Conservation (phyloP, 2,329 filamentous ascomycete genomes). For the Myriosclerotinia duriaeana region DNA sequence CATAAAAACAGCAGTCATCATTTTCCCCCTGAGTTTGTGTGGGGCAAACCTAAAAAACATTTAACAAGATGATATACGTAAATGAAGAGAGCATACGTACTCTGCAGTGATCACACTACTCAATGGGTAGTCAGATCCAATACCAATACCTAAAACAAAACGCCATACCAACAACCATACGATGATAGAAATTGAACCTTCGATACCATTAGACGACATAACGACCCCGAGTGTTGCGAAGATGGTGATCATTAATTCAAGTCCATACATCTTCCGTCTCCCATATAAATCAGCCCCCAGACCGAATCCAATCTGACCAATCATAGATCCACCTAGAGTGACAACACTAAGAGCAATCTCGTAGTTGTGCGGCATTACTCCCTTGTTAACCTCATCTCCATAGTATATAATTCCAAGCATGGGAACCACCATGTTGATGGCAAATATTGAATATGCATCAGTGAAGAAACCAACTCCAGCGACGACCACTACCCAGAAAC, state of each 20-base stretch:
- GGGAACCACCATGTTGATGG: slow-evolving; percentile 69
- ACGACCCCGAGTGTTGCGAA: slow-evolving; percentile 48
- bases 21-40: slow-evolving; percentile 74
- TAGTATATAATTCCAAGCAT: slow-evolving; percentile 67
- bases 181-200: slow-evolving; percentile 58
- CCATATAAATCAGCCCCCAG: slow-evolving; percentile 73
- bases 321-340: slow-evolving; percentile 74
- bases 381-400: slow-evolving; percentile 41
- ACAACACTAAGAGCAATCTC: slow-evolving; percentile 78
- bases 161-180: slow-evolving; percentile 71
- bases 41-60: slow-evolving; percentile 62
- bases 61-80: not conserved
- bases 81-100: slow-evolving; percentile 35
- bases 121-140: slow-evolving; percentile 77
- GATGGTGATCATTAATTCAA: slow-evolving; percentile 71
- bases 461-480: slow-evolving; percentile 81
- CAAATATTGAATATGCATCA: slow-evolving; percentile 78
- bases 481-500: slow-evolving; percentile 47
- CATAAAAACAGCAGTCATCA: slow-evolving; percentile 79
- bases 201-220: slow-evolving; percentile 55
- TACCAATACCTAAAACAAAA: slow-evolving; percentile 72
- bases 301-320: slow-evolving; percentile 76
- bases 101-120: slow-evolving; percentile 73
- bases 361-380: slow-evolving; percentile 43
- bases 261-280: slow-evolving; percentile 76